Conservation (phyloP, 345 rosid species). For the Brassica cretica region DNA sequence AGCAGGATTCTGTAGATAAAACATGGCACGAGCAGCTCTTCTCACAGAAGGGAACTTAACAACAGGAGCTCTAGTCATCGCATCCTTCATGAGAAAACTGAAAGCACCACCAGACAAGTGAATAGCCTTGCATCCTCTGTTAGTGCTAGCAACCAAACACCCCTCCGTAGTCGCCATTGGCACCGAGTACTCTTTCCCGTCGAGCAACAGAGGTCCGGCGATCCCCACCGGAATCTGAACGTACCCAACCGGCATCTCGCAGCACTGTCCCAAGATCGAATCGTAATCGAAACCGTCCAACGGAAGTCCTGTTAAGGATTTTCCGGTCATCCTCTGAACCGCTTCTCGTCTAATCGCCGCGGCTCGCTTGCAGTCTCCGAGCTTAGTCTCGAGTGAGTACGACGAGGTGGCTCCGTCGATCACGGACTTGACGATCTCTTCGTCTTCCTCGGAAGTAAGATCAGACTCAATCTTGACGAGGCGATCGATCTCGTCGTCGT, state of each 20-base stretch:
- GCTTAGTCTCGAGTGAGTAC: conserved; percentile 46
- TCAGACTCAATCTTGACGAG: conserved; percentile 1
- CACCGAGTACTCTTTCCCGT: conserved; percentile 45
- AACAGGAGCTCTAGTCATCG: conserved; percentile 58
- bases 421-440: conserved; percentile 42
- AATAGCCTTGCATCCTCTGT: conserved; percentile 61
- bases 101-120: conserved; percentile 48
- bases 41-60: conserved; percentile 43
- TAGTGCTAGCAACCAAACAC: conserved; percentile 57
- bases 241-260: conserved; percentile 62
- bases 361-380: conserved; percentile 49
- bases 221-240: conserved; percentile 66
- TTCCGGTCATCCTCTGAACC: conserved; percentile 45
- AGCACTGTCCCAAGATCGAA: conserved; percentile 57
- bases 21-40: conserved; percentile 48
- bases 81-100: conserved; percentile 37
- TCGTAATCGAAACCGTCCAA: conserved; percentile 47
- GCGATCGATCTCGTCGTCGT: conserved; percentile 37
- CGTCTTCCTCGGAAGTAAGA: conserved; percentile 37
- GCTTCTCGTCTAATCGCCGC: conserved; percentile 49
- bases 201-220: conserved; percentile 55
- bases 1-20: conserved; percentile 43
- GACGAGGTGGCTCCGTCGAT: conserved; percentile 41
- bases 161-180: conserved; percentile 68
- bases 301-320: conserved; percentile 48